Evolutionary conservation across 352 stramenopile genomes (phyloP), one percentile per base, ranked within the genome.

Genomic region (Globisporangium megalacanthum): DNA sequence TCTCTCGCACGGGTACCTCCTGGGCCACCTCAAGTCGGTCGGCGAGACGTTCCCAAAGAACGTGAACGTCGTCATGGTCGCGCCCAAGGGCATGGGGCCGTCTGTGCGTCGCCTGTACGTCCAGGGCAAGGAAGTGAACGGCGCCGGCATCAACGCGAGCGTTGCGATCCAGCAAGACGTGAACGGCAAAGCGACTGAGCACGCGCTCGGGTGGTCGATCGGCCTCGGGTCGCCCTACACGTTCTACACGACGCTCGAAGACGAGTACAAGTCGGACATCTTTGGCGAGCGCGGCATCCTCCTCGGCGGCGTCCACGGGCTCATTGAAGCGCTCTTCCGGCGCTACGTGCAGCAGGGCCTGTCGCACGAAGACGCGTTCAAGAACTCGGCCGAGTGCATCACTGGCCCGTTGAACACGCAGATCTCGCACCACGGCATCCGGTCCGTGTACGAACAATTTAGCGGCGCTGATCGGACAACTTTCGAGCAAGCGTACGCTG

Each of bases 261-360:
- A 95, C 58, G 96, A 99, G 83, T 99, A 99, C 79, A 96, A 96
- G 72, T 98, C 90, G 62, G 96, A 99, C 83, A 99, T 99, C 72
- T 99, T 98, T 58, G 96, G 96, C 59, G 96, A 99, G 68, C 92
- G 96, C 65, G 95, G 95, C 58, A 98, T 99, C 65, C 80, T 99
- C 31, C 81, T 99, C 9, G 96, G 96, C 62, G 96, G 94, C 52
- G 95, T 99, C 33, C 95, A 99, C 77, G 96, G 93, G 61, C 96
- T 99, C 61, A 94, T 99, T 54, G 96, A 99, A 73, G 94, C 93
- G 57, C 89, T 99, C 22, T 98, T 98, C 91, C 91, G 96, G 39
- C 87, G 95, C 62, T 99, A 98, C 77, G 82, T 98, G 76, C 74
- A 87, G 66, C 79, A 98, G 66, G 93, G 93, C 29, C 97, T 98